Conservation (phyloP, 306 rosid genomes). For the Corylus americana region DNA sequence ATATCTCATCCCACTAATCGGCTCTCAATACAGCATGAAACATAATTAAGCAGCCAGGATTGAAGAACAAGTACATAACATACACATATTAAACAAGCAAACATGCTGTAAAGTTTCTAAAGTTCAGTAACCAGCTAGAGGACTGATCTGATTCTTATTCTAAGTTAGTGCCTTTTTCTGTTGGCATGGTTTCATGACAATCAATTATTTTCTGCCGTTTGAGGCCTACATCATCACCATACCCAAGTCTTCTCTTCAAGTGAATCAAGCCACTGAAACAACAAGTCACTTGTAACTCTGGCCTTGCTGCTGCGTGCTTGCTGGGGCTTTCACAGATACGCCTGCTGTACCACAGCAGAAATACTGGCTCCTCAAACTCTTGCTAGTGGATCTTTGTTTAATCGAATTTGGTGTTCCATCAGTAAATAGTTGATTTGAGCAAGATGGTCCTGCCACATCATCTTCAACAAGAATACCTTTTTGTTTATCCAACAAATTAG, state of each 20-base stretch:
- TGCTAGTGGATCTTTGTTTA: slow-evolving; percentile 41
- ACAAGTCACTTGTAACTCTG: slow-evolving; percentile 49
- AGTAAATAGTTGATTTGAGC: slow-evolving; percentile 42
- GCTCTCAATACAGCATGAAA: slow-evolving; percentile 5
- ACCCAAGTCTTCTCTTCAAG: neutral
- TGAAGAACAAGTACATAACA: neutral
- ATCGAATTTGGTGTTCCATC: slow-evolving; percentile 41
- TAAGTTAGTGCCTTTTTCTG: slow-evolving; percentile 1
- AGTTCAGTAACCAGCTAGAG: slow-evolving; percentile 6
- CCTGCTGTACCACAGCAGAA: slow-evolving; percentile 83
- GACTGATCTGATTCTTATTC: slow-evolving; percentile 11
- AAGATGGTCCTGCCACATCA: slow-evolving; percentile 70
- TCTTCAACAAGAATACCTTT: slow-evolving; percentile 63
- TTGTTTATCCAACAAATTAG: slow-evolving; percentile 66
- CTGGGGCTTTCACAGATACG: slow-evolving; percentile 49
- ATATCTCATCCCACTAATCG: neutral
- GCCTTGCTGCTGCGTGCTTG: slow-evolving; percentile 48
- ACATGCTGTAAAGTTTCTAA: neutral
- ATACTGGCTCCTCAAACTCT: slow-evolving; percentile 64
- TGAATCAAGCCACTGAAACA: slow-evolving; percentile 61
- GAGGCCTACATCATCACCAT: slow-evolving; percentile 3
- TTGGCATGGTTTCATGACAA: neutral
- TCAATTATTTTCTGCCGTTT: neutral
- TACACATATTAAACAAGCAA: neutral
- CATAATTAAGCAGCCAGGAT: slow-evolving; percentile 3